A percentile compares a stretch with the other conserved stretches of the same genome.
Conservation (phyloP, 2,329 filamentous ascomycete genomes). For the Ophiostoma australiae region DNA sequence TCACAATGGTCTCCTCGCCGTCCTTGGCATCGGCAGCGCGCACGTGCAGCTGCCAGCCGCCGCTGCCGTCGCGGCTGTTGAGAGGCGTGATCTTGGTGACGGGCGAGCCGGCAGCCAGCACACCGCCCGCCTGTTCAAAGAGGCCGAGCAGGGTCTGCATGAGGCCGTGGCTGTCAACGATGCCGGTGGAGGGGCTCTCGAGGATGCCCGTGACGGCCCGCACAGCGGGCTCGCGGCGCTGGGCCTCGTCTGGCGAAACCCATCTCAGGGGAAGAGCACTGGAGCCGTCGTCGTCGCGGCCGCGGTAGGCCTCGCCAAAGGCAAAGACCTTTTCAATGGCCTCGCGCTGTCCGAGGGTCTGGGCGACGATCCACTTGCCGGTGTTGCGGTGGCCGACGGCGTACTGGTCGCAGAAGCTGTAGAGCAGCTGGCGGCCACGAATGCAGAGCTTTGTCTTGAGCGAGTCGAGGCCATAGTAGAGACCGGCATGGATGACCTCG, state of each 20-base stretch:
- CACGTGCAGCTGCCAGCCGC: slow-evolving; percentile 66
- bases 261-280: slow-evolving; percentile 60
- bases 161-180: slow-evolving; percentile 78
- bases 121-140: slow-evolving; percentile 72
- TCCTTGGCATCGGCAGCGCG: slow-evolving; percentile 16
- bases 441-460: slow-evolving; percentile 85
- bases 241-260: slow-evolving; percentile 58
- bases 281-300: slow-evolving; percentile 30
- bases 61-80: slow-evolving; percentile 38
- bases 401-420: slow-evolving; percentile 65
- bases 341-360: slow-evolving; percentile 65
- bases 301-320: slow-evolving; percentile 39
- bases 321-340: slow-evolving; percentile 51
- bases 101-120: slow-evolving; percentile 62
- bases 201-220: slow-evolving; percentile 66
- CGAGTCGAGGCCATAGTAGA: slow-evolving; percentile 74
- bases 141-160: slow-evolving; percentile 76
- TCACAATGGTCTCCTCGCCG: slow-evolving; percentile 49
- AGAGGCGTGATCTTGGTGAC: slow-evolving; percentile 58
- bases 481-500: slow-evolving; percentile 92
- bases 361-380: slow-evolving; percentile 94
- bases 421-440: slow-evolving; percentile 68
- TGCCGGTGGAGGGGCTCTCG: slow-evolving; percentile 82
- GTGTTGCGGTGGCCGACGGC: slow-evolving; percentile 66
- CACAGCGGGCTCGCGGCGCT: slow-evolving; percentile 66